phyloP scores from a whole-genome alignment of 1,284 basidiomycete genomes.

The Ganoderma resinaceum region DNA sequence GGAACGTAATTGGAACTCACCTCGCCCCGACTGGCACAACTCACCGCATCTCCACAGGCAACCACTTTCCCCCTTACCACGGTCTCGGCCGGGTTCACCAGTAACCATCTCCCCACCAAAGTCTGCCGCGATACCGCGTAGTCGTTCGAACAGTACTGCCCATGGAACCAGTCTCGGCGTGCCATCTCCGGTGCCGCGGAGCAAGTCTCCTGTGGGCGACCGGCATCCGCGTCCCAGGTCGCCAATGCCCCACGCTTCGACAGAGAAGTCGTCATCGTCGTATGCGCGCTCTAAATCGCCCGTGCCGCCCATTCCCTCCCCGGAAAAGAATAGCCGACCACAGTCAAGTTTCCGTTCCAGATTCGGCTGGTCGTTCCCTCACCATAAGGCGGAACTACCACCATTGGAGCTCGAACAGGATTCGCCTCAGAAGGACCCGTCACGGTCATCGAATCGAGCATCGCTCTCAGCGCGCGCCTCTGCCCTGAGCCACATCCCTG shows the following conservation, averaged over 20 bases:
- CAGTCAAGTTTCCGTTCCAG: constrained; percentile 38
- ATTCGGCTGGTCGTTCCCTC: constrained; percentile 52
- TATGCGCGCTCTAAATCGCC: constrained; percentile 24
- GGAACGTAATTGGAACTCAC: constrained; percentile 68
- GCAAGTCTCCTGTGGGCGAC: constrained; percentile 23
- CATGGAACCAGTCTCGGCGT: constrained; percentile 11
- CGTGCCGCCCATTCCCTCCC: constrained; percentile 2
- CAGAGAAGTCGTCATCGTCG: constrained; percentile 18
- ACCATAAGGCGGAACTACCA: constrained; percentile 42
- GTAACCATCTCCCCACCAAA: constrained; percentile 23
- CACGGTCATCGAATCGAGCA: constrained; percentile 38
- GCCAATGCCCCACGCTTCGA: constrained; percentile 28
- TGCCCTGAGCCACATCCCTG: constrained; percentile 51
- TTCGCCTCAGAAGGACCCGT: constrained; percentile 36
- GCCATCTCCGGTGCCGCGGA: constrained; percentile 9
- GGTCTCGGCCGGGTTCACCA: constrained; percentile 31
- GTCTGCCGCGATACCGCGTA: constrained; percentile 12
- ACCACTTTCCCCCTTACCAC: constrained; percentile 27
- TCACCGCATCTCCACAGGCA: constrained; percentile 18
- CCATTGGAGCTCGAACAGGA: constrained; percentile 48
- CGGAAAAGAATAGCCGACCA: constrained; percentile 16
- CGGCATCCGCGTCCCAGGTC: constrained; percentile 30
- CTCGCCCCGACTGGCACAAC: constrained; percentile 52
- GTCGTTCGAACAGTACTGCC: constrained; percentile 18
- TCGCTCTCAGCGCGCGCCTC: constrained; percentile 21